Evolutionary conservation across 352 stramenopile species (phyloP), one percentile per base, ranked within the genome.

Genomic region (Globisporangium solare): DNA sequence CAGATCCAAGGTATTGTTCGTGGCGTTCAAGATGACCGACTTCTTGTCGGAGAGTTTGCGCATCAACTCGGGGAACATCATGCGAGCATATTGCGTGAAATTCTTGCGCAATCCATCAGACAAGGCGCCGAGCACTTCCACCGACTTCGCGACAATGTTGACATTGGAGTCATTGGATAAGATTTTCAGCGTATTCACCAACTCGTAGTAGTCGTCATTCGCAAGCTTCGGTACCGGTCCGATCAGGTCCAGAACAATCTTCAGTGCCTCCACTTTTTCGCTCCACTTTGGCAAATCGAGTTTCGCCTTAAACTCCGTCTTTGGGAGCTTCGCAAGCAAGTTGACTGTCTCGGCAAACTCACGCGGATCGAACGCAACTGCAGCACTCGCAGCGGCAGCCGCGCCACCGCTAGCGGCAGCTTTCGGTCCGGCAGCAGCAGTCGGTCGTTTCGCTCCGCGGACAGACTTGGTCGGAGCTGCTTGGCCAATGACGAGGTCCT

Each of bases 41-140:
- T 95, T 95, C 51, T 95, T 95, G 72, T 95, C 86, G 6, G 84
- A 95, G 12, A 95, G 56, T 56, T 94, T 95, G 18, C 81, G 75
- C 61, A 94, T 67, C 14, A 95, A 40, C 17, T 92, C 80, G 12
- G 86, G 71, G n/a, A 88, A 88, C 68, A 94, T 77, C 27, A 76
- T 67, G 41, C 81, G 67, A 20, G 84, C 83, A 51, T 90, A 86
- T 50, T 87, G 81, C 8, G 70, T 82, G 35, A 95, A 95, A 48
- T 83, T 85, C 61, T 89, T 92, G 8, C 86, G 71, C 45, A 95
- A 64, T 8, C 86, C 86, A 60, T 95, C 84, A 0, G 86, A 66
- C 3, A 95, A 64, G 3, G 71, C 86, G 22, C 86, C 84, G 21
- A 94, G 59, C 14, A 95, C 79, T 76, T 94, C 84, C 48, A 95